These are phyloP conservation scores for Saturnispora quitensis DNA, from an alignment of 805 yeast species.

Conservation along the genomic window DNA sequence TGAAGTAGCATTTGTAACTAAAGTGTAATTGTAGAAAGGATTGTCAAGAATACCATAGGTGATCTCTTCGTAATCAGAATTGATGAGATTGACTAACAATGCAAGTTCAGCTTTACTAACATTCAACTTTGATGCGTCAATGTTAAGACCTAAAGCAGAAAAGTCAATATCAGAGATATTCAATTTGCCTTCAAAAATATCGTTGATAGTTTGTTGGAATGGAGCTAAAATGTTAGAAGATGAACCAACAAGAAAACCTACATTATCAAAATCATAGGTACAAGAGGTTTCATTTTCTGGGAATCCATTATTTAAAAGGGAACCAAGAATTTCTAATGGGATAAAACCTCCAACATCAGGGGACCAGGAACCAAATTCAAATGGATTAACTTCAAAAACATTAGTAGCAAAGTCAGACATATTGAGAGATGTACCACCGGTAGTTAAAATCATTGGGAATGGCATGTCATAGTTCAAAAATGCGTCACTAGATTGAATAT, in stretches of 20 bases:
- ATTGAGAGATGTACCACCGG: conserved; percentile 45
- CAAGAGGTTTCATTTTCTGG: conserved; percentile 40
- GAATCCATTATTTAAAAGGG: conserved; percentile 47
- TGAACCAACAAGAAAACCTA: conserved; percentile 69
- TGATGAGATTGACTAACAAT: conserved; percentile 26
- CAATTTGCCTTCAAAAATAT: conserved; percentile 11
- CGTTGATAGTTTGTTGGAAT: conserved; percentile 10
- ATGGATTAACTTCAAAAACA: conserved; percentile 50
- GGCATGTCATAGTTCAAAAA: conserved; percentile 57
- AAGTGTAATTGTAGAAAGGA: conserved; percentile 31
- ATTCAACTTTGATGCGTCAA: conserved; percentile 11
- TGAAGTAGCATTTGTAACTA: conserved; percentile 24
- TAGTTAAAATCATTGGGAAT: conserved; percentile 54
- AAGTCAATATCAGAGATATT: conserved; percentile 5
- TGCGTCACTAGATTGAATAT: conserved; percentile 45
- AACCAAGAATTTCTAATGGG: conserved; percentile 57
- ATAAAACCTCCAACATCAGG: conserved; percentile 54
- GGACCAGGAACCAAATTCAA: conserved; percentile 81
- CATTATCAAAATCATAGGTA: conserved; percentile 61
- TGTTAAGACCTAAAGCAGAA: conserved; percentile 14
- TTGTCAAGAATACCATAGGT: conserved; percentile 36
- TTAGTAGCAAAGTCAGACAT: conserved; percentile 51
- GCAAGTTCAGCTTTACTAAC: conserved; percentile 13
- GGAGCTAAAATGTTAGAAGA: conserved; percentile 57
- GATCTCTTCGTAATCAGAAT: conserved; percentile 36